phyloP scores from a whole-genome alignment of 257 asterid genomes.

The Solanum bulbocastanum region DNA sequence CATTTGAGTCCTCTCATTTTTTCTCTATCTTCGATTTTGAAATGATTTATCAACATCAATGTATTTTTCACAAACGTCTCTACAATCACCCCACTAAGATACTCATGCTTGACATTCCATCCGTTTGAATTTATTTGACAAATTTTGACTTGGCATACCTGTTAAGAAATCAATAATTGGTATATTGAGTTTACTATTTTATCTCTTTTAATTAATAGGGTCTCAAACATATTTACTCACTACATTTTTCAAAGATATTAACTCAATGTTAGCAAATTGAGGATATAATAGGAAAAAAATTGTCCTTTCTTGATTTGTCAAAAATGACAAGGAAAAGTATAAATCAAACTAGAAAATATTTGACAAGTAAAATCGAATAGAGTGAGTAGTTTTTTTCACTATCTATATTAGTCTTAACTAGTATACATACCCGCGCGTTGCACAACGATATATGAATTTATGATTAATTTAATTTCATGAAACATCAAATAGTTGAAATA shows the following conservation, averaged over 20 bases:
- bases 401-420: too few species aligned
- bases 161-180: not conserved
- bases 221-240: not conserved
- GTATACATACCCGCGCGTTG: too few species aligned
- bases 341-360: not conserved
- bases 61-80: not conserved
- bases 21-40: not conserved
- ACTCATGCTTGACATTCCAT: not conserved
- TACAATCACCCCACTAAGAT: not conserved
- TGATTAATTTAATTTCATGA: too few species aligned
- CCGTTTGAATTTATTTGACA: not conserved
- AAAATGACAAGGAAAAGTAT: too few species aligned
- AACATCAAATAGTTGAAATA: too few species aligned
- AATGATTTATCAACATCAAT: not conserved
- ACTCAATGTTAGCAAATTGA: not conserved
- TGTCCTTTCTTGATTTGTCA: too few species aligned
- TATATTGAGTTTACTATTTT: not conserved
- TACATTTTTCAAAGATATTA: too few species aligned
- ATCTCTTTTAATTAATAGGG: not conserved
- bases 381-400: too few species aligned
- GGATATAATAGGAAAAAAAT: too few species aligned
- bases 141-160: not conserved
- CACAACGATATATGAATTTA: too few species aligned
- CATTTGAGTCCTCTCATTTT: not conserved
- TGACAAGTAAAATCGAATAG: not conserved